Base-by-base conservation (phyloP, 1,139 yeast species). In the Pichia sp. region DNA sequence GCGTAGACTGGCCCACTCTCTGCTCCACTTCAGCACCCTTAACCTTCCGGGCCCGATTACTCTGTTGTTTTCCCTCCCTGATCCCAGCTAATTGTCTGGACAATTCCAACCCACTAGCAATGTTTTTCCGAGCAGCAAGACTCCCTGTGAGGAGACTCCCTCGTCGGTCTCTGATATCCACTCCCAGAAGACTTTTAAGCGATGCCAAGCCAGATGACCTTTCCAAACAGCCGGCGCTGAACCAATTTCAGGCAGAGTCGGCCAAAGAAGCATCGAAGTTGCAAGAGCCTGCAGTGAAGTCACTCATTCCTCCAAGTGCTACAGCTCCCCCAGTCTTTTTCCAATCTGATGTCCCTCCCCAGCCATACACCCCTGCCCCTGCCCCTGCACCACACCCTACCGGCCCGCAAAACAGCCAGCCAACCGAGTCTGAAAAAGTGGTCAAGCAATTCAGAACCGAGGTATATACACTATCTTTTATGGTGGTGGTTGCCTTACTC, bases 161-260 rank as follows among this genome's bases (percentile, higher is more conserved):
- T 11, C 40, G 40, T 13, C 10, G 15, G 10, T 36, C n/a, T 13
- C 40, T 36, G 40, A 13, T 15, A 36, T 19, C 23, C 23, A 36
- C 40, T 6, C n/a, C 40, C 40, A 36, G 15, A 13, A 36, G 40
- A 36, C 40, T 36, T 36, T 36, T 36, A 5, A 36, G 40, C 15
- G 40, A 36, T 36, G 40, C 40, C 8, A 47, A 58, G 42, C 29
- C 46, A 5, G 42, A 49, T 29, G 48, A 47, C 19, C 19, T 52
- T 15, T 49, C 51, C 16, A 48, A 46, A 13, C 59, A 57, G 19
- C 65, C 65, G 4, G 57, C 67, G 3, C 59, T 68, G 53, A 67
- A 67, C 26, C 70, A 68, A 50, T 69, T 69, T 49, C 71, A 68
- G 49, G 59, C 62, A 43, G 62, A 63, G 29, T 50, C 38, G 10